Evolutionary conservation across 306 rosid species (phyloP).

Genomic region (Sicyos baderoa): DNA sequence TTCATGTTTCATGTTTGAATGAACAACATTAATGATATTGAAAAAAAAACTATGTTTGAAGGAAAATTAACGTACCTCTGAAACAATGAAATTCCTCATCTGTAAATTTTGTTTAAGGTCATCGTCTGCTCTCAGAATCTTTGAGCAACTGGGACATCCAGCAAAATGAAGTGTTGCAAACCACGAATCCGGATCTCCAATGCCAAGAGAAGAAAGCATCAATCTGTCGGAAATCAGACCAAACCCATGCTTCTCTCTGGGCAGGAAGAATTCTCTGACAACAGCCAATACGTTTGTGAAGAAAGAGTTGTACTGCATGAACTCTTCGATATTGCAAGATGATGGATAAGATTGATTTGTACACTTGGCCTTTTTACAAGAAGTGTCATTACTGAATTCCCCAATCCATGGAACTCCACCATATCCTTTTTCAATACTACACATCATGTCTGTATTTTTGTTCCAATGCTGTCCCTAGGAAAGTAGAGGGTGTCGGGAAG

Average conservation of each 20-base stretch:
- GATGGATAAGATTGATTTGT: conserved; percentile 24
- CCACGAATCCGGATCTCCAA: conserved; percentile 67
- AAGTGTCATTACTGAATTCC: conserved; percentile 41
- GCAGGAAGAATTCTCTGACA: conserved; percentile 68
- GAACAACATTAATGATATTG: neutral
- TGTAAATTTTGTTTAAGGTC: conserved; percentile 47
- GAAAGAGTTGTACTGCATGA: conserved; percentile 57
- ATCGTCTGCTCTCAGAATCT: conserved; percentile 56
- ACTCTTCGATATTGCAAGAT: conserved; percentile 52
- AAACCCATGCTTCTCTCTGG: conserved; percentile 55
- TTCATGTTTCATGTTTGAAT: conserved; percentile 8
- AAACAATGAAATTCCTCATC: conserved; percentile 42
- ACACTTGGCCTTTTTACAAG: conserved; percentile 29
- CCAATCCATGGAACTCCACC: conserved; percentile 50
- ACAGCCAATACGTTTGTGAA: conserved; percentile 50
- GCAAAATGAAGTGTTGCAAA: conserved; percentile 50
- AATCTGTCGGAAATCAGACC: conserved; percentile 64
- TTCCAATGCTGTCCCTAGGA: conserved; percentile 31
- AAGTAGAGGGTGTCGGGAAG: conserved; percentile 11
- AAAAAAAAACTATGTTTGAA: neutral
- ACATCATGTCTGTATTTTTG: conserved; percentile 44
- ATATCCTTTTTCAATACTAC: conserved; percentile 33
- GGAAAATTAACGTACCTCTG: conserved; percentile 49
- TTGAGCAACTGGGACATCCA: conserved; percentile 64
- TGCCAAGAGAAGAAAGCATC: conserved; percentile 69